Evolutionary conservation across 257 asterid species (phyloP), one percentile per base, ranked within the genome.

Genomic region (Petrea volubilis): DNA sequence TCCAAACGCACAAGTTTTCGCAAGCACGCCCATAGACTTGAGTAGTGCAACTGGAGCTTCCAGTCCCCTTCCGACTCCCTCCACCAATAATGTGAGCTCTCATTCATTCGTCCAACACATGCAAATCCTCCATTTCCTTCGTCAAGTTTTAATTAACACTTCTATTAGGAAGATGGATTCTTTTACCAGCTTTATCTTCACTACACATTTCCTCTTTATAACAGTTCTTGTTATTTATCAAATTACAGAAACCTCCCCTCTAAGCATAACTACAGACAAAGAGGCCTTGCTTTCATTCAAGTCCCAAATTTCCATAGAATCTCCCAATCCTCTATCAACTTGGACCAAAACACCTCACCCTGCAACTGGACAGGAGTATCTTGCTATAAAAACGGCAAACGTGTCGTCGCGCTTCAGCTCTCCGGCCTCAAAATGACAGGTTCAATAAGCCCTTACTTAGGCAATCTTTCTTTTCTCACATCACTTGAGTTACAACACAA

Each of bases 361-460:
- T 90, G 96, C 77, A 85, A 82, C 68, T 90, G 96, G 96, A 82
- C 68, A 0, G 80, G 96, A 1, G 85, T 87, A 65, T 49, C 81
- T 6, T 90, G 96, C 74, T 71, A 73, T 40, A 59, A 27, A 14
- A 55, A 7, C 12, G 64, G 58, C 61, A 65, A 23, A 44, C 74
- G 85, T 6, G 89, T 90, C 0, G 23, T 64, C 0, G 76, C 75
- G 1, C 79, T 90, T 15, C n/a, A 73, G 60, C 95, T 90, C 20
- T 77, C 89, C 8, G 77, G 78, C 53, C 73, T 82, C 17, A 23
- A 75, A 41, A 60, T 85, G 21, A 38, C 76, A 3, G 94, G 96
- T 25, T 34, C 85, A 46, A 73, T 89, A 41, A 77, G 80, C 71
- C 94, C 90, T 24, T 47, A 55, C 49, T 52, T 87, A 17, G 88